These are phyloP conservation scores for Mychonastes homosphaera DNA, from an alignment of 139 green algal genomes.

Conservation along the genomic window DNA sequence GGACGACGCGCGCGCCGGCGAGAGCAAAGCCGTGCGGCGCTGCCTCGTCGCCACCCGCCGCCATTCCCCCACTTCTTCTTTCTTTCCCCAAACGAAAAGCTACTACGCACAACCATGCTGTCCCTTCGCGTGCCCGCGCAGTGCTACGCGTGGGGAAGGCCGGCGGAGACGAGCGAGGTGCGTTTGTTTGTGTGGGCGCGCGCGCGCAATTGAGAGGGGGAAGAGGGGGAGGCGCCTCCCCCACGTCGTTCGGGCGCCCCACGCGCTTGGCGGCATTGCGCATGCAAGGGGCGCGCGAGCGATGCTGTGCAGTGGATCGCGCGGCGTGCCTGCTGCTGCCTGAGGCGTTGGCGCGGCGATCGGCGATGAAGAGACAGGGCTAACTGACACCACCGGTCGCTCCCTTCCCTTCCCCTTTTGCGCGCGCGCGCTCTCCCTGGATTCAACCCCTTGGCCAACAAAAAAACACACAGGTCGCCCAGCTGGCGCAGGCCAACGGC, in stretches of 20 bases:
- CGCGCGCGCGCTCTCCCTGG: not conserved
- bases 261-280: not conserved
- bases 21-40: no score
- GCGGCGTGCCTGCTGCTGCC: not conserved
- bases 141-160: conserved; percentile 84
- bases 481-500: conserved; percentile 52
- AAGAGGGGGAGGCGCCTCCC: not conserved
- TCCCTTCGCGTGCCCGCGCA: conserved; percentile 58
- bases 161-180: conserved; percentile 49
- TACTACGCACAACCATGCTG: conserved; percentile 43
- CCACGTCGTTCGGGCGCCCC: not conserved
- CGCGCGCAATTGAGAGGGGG: not conserved
- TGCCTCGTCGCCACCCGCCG: no score
- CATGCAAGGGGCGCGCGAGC: not conserved
- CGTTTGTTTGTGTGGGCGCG: not conserved
- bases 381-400: not conserved
- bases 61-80: no score
- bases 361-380: not conserved
- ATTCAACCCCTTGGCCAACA: no score
- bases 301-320: not conserved
- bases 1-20: no score
- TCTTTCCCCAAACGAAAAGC: no score
- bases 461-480: conserved; percentile 81
- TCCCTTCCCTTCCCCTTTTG: not conserved
- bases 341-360: not conserved